These are phyloP conservation scores for Solioccasus polychromus DNA, from an alignment of 768 basidiomycete genomes.

Conservation along the genomic window DNA sequence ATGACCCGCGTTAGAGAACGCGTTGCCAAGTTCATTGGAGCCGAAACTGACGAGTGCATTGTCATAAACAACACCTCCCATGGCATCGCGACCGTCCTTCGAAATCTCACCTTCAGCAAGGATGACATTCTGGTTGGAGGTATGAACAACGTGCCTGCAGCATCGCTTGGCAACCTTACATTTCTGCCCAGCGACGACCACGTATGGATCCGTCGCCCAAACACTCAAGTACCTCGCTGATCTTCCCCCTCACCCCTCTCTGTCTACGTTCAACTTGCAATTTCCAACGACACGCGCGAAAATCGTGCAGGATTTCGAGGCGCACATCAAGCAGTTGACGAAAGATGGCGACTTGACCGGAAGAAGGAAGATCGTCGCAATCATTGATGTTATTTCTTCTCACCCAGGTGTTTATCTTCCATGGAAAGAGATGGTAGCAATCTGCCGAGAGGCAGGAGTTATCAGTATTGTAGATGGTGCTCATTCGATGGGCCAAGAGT, in stretches of 20 bases:
- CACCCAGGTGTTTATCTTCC: slow-evolving; percentile 63
- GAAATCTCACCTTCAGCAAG: slow-evolving; percentile 53
- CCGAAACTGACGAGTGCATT: slow-evolving; percentile 56
- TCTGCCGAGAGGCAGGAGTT: slow-evolving; percentile 61
- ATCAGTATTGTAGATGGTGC: slow-evolving; percentile 75
- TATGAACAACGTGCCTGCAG: slow-evolving; percentile 2
- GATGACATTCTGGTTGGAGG: slow-evolving; percentile 60
- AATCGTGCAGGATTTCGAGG: slow-evolving; percentile 51
- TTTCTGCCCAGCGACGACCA: slow-evolving; percentile 45
- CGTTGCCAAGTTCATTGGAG: slow-evolving; percentile 50
- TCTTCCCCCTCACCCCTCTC: slow-evolving; percentile 47
- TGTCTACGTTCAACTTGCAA: slow-evolving; percentile 46
- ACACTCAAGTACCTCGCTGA: slow-evolving; percentile 57
- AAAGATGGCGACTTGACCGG: slow-evolving; percentile 15
- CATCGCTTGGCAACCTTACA: neutral
- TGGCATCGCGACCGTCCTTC: slow-evolving; percentile 58
- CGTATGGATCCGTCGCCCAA: slow-evolving; percentile 53
- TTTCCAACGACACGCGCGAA: slow-evolving; percentile 57
- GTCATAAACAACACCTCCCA: slow-evolving; percentile 34
- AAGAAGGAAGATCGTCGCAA: slow-evolving; percentile 52
- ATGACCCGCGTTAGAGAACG: slow-evolving; percentile 41
- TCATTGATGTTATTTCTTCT: slow-evolving; percentile 68
- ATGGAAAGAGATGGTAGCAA: slow-evolving; percentile 64
- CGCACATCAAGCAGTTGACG: slow-evolving; percentile 33
- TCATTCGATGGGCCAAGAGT: slow-evolving; percentile 73